Evolutionary conservation across 768 basidiomycete genomes (phyloP).

Genomic region (Lentinula sp.): DNA sequence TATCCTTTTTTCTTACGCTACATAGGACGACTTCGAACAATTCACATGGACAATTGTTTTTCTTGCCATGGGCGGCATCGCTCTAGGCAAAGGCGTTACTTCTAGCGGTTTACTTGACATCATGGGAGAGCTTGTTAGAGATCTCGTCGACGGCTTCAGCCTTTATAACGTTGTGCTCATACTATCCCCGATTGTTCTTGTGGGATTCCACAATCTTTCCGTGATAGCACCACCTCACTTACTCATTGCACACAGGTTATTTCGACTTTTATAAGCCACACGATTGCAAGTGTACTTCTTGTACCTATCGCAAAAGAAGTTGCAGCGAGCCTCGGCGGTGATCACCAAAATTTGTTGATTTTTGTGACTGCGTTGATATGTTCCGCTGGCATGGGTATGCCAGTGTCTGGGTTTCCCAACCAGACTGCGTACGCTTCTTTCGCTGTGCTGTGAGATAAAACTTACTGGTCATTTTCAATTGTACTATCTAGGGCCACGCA

Average conservation of each 20-base stretch:
- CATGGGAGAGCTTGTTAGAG: constrained; percentile 59
- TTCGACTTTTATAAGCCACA: constrained; percentile 96
- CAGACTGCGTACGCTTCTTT: constrained; percentile 80
- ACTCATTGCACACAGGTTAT: constrained; percentile 43
- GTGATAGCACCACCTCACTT: not conserved
- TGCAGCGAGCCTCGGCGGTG: constrained; percentile 65
- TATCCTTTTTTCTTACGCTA: not conserved
- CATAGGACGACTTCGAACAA: constrained; percentile 89
- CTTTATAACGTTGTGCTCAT: constrained; percentile 70
- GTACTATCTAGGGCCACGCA: constrained; percentile 64
- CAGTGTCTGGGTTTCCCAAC: constrained; percentile 98
- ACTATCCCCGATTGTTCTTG: constrained; percentile 64
- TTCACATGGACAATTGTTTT: constrained; percentile 95
- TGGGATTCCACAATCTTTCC: constrained; percentile 27
- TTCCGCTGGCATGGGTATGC: constrained; percentile 96
- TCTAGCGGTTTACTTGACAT: constrained; percentile 83
- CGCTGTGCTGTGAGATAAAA: not conserved
- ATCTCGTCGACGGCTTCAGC: constrained; percentile 52
- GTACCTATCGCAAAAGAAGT: constrained; percentile 94
- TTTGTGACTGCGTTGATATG: constrained; percentile 92
- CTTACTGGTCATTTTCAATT: not conserved
- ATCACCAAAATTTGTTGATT: constrained; percentile 78
- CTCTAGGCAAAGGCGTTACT: constrained; percentile 88
- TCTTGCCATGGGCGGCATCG: constrained; percentile 96
- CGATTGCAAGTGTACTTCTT: constrained; percentile 93